Percentiles rank a stretch among this genome's conserved stretches.
Conservation (phyloP, 2,329 filamentous ascomycete genomes). For the Daldinia eschscholtzii region DNA sequence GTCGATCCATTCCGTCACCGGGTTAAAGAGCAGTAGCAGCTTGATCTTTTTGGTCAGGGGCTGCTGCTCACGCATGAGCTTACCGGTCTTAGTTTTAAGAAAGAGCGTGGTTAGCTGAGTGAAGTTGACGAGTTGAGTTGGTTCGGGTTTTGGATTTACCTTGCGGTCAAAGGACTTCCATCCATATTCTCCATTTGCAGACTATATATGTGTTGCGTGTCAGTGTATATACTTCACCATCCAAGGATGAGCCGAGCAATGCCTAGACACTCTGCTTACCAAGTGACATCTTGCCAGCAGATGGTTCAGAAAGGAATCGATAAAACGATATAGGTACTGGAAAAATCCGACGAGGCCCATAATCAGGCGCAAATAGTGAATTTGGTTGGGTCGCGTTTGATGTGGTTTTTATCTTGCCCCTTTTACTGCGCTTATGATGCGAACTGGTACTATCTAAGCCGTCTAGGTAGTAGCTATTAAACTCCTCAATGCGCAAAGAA, state of each 20-base stretch:
- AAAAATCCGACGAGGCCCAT: slow-evolving; percentile 11
- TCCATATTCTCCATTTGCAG: slow-evolving; percentile 32
- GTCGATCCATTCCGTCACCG: slow-evolving; percentile 57
- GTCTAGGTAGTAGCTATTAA: not conserved
- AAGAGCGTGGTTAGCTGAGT: not conserved
- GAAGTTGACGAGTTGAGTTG: not conserved
- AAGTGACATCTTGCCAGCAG: slow-evolving; percentile 22
- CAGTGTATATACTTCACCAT: not conserved
- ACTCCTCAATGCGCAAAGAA: not conserved
- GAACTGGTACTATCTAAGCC: not conserved
- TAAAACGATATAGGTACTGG: slow-evolving; percentile 6
- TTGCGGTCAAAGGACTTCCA: slow-evolving; percentile 38
- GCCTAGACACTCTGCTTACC: not conserved
- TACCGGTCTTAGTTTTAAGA: slow-evolving; percentile 47
- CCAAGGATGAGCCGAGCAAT: not conserved
- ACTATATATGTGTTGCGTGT: slow-evolving; percentile 13
- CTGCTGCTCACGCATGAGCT: slow-evolving; percentile 56
- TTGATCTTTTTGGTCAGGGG: slow-evolving; percentile 57
- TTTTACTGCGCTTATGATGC: not conserved
- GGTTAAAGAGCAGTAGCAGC: slow-evolving; percentile 58
- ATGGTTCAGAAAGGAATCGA: slow-evolving; percentile 22
- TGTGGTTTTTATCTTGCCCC: too few relatives aligned
- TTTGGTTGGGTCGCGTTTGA: not conserved
- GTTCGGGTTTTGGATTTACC: not conserved
- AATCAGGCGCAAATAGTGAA: not conserved